Conservation (phyloP, 148 eudicot genomes). For the Pouteria glomerata region DNA sequence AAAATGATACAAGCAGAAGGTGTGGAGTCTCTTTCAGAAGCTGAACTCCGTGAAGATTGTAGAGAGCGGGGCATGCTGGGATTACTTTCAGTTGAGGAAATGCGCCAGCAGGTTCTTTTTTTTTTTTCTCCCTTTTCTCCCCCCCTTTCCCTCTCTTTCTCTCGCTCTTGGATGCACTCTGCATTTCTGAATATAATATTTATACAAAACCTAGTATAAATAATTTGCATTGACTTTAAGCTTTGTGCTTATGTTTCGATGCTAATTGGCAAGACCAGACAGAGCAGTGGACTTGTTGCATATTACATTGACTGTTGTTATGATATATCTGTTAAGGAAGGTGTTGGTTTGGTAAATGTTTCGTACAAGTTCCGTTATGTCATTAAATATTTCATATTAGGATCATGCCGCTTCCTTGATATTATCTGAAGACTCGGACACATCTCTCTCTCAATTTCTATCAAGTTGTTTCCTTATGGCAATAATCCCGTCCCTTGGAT, state of each 20-base stretch:
- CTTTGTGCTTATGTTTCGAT: no score
- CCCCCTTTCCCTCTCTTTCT: not conserved
- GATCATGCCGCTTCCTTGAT: no score
- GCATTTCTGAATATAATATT: no score
- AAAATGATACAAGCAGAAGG: conserved; percentile 78
- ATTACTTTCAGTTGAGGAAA: conserved; percentile 67
- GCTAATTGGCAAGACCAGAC: no score
- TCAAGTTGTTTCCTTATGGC: no score
- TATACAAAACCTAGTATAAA: no score
- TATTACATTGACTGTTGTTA: not conserved
- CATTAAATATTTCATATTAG: no score
- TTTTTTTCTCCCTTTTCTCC: not conserved
- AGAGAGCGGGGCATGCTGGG: conserved; percentile 85
- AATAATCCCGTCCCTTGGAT: no score
- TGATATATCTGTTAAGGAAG: not conserved
- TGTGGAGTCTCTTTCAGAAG: conserved; percentile 81
- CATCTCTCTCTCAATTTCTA: no score
- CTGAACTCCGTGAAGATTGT: conserved; percentile 80
- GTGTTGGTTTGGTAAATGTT: not conserved
- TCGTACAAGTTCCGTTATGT: not conserved
- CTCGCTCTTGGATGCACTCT: not conserved
- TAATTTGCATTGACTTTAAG: no score
- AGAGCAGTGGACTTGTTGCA: no score
- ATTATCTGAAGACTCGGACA: no score
- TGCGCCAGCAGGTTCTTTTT: conserved; percentile 60